phyloP scores from a whole-genome alignment of 495 filamentous ascomycete genomes.

The Lichina pygmaea region DNA sequence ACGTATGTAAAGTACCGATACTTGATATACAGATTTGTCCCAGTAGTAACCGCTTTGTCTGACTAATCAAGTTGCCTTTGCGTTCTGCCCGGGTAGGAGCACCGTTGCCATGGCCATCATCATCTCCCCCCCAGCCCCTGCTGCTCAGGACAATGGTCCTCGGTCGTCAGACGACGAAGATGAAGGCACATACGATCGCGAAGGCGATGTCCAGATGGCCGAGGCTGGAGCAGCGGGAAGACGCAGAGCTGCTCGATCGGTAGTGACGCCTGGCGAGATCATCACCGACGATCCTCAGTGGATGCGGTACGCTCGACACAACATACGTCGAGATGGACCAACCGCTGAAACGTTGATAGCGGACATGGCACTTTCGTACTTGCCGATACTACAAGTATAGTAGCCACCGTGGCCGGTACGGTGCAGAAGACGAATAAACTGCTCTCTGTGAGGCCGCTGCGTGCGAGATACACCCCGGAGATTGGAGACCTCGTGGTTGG shows the following conservation, averaged over 20 bases:
- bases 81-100: too few relatives aligned
- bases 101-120: not conserved
- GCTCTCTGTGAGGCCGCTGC: slow-evolving; percentile 63
- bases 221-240: slow-evolving; percentile 1
- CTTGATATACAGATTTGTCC: too few relatives aligned
- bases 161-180: slow-evolving; percentile 12
- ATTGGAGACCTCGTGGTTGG: slow-evolving; percentile 91
- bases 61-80: too few relatives aligned
- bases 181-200: slow-evolving; percentile 40
- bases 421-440: slow-evolving; percentile 86
- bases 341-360: slow-evolving; percentile 12
- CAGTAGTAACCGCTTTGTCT: too few relatives aligned
- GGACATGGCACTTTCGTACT: slow-evolving; percentile 61
- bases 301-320: slow-evolving; percentile 42
- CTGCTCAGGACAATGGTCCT: not conserved
- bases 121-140: not conserved
- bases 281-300: slow-evolving; percentile 84
- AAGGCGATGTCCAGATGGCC: slow-evolving; percentile 29
- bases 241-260: slow-evolving; percentile 15
- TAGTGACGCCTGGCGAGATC: slow-evolving; percentile 73
- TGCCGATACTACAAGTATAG: slow-evolving; percentile 34
- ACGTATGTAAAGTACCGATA: too few relatives aligned
- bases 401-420: slow-evolving; percentile 66
- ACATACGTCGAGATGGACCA: not conserved
- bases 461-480: slow-evolving; percentile 82